These are phyloP conservation scores for Fonsecaea multimorphosa DNA, from an alignment of 2,329 filamentous ascomycete species.

Conservation along the genomic window DNA sequence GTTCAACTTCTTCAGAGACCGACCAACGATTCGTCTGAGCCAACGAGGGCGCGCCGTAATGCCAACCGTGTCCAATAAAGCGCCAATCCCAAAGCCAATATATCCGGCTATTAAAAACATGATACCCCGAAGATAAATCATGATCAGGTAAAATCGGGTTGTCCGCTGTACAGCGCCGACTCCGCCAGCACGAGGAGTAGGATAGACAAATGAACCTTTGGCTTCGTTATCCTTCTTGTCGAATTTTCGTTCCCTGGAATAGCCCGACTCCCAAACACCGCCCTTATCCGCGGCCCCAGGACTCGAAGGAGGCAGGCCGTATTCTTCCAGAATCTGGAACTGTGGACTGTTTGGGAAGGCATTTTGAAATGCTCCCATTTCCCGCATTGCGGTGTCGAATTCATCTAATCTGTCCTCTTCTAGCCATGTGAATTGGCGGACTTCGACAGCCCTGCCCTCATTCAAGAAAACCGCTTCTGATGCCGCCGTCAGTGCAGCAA, in stretches of 20 bases:
- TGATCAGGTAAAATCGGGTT: slow-evolving; percentile 75
- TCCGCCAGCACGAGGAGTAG: slow-evolving; percentile 59
- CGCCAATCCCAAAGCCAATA: slow-evolving; percentile 61
- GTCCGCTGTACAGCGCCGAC: slow-evolving; percentile 80
- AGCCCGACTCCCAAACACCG: slow-evolving; percentile 54
- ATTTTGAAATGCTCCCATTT: slow-evolving; percentile 25
- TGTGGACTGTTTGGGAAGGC: slow-evolving; percentile 26
- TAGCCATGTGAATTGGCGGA: slow-evolving; percentile 83
- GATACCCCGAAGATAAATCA: slow-evolving; percentile 77
- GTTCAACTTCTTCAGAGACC: slow-evolving; percentile 35
- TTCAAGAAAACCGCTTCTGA: slow-evolving; percentile 96
- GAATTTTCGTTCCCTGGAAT: slow-evolving; percentile 53
- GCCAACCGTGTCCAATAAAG: slow-evolving; percentile 63
- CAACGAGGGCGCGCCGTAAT: slow-evolving; percentile 68
- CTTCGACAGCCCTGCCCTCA: slow-evolving; percentile 76
- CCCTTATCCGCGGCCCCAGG: slow-evolving; percentile 43
- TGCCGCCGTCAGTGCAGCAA: slow-evolving; percentile 86
- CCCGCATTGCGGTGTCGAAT: slow-evolving; percentile 62
- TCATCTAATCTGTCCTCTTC: slow-evolving; percentile 85
- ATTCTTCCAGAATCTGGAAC: slow-evolving; percentile 42
- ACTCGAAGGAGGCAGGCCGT: slow-evolving; percentile 42
- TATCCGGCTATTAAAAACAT: slow-evolving; percentile 68
- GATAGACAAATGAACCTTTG: slow-evolving; percentile 44
- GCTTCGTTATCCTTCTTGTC: slow-evolving; percentile 45
- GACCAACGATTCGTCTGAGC: slow-evolving; percentile 55